Base-by-base conservation (phyloP, 495 filamentous ascomycete genomes). In the Hamigera avellanea region DNA sequence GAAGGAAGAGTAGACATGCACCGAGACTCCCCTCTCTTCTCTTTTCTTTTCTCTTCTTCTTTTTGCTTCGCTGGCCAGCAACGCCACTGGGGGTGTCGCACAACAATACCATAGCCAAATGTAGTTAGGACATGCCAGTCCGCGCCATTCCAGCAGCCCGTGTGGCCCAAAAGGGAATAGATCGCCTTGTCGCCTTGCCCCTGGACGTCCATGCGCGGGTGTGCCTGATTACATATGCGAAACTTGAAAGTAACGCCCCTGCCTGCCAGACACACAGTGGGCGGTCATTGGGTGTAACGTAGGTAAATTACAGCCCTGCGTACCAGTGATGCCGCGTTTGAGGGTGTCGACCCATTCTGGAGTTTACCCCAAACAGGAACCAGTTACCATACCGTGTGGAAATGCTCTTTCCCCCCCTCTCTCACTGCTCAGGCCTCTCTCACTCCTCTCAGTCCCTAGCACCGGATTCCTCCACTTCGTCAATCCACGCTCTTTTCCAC, bases 201-300 rank as follows among this genome's bases (percentile, higher is more conserved):
- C 40, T 42, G 33, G 39, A 26, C 25, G 25, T 12, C 25, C n/a
- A 30, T 15, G n/a, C 3, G 5, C 26, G 27, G 31, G 14, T 41
- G 45, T 48, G 26, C 39, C 45, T 48, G 45, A 48, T 47, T 48
- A 52, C 28, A 35, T 52, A 44, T n/a, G n/a, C n/a, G n/a, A n/a
- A n/a, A n/a, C n/a, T n/a, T n/a, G n/a, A n/a, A n/a, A n/a, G n/a
- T n/a, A n/a, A n/a, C n/a, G n/a, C n/a, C n/a, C n/a, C n/a, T n/a
- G n/a, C n/a, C n/a, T 30, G 28, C 5, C 28, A n/a, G 28, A n/a
- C 6, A 6, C 3, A 12, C 28, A 6, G 5, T 4, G 6, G 28
- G 12, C 28, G 5, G 5, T 9, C 9, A 9, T 4, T 23, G 21
- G 21, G 9, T 4, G 21, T 23, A 23, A 23, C 9, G 5, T 23